A percentile compares a stretch with the other conserved stretches of the same genome.
These are phyloP conservation scores for Pestalotiopsis sp. DNA, from an alignment of 2,329 filamentous ascomycete species.

Conservation along the genomic window DNA sequence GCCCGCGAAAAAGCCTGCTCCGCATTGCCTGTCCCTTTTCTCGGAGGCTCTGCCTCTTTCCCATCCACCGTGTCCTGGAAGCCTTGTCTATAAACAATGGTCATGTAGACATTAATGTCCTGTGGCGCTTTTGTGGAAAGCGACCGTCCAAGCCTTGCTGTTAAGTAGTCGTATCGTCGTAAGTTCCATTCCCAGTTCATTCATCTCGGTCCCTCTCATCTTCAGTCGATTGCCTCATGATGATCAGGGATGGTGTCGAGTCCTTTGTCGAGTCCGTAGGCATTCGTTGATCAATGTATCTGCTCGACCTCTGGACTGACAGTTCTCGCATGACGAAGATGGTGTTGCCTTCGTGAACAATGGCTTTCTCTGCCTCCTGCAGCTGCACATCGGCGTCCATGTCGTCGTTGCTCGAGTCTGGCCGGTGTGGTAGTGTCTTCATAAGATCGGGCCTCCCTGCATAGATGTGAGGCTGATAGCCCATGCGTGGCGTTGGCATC, in stretches of 20 bases:
- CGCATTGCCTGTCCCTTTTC: background rate
- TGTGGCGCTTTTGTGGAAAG: too few relatives aligned
- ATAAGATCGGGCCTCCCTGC: background rate
- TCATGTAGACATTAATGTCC: background rate
- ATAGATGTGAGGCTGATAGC: background rate
- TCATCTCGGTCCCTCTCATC: background rate
- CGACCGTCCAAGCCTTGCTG: background rate
- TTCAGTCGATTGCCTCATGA: background rate
- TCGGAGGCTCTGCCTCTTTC: background rate
- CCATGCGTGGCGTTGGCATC: background rate
- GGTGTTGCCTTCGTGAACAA: background rate
- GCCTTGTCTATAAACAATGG: background rate
- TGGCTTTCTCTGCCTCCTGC: background rate
- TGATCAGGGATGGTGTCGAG: conserved; percentile 1
- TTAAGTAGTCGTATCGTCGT: background rate
- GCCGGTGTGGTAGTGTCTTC: conserved; percentile 10
- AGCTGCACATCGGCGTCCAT: background rate
- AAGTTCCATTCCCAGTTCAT: too few relatives aligned
- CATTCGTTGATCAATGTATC: background rate
- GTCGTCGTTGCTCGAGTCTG: background rate
- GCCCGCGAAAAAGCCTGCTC: background rate
- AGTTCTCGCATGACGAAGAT: background rate
- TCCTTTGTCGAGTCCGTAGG: background rate
- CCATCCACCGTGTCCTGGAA: background rate
- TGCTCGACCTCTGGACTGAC: background rate